These are phyloP conservation scores for Megacollybia platyphylla DNA, from an alignment of 1,284 basidiomycete species.

Conservation along the genomic window DNA sequence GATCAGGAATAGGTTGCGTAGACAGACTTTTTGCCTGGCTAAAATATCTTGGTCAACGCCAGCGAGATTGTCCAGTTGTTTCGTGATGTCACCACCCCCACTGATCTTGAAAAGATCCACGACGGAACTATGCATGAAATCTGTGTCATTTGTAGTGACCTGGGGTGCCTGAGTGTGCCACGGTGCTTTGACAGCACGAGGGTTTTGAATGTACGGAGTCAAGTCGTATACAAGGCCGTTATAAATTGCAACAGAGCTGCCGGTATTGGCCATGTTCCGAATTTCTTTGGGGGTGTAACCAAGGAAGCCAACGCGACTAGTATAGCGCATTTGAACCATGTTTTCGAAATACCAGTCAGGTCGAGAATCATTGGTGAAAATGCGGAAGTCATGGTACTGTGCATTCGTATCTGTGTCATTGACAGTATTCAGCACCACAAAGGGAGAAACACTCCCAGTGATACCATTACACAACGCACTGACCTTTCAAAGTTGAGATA, in stretches of 20 bases:
- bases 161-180: slow-evolving; percentile 46
- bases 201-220: slow-evolving; percentile 62
- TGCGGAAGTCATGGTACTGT: slow-evolving; percentile 95
- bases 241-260: slow-evolving; percentile 69
- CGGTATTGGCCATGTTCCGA: slow-evolving; percentile 54
- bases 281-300: slow-evolving; percentile 80
- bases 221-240: slow-evolving; percentile 83
- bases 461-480: slow-evolving; percentile 88
- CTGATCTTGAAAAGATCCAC: slow-evolving; percentile 76
- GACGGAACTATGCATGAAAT: slow-evolving; percentile 70
- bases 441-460: slow-evolving; percentile 72
- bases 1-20: slow-evolving; percentile 87
- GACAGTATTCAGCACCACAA: slow-evolving; percentile 65
- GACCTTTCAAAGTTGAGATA: slow-evolving; percentile 38
- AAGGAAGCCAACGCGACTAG: slow-evolving; percentile 79
- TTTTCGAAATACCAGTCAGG: slow-evolving; percentile 97
- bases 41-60: slow-evolving; percentile 55
- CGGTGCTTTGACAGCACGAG: slow-evolving; percentile 48
- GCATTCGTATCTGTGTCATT: slow-evolving; percentile 77
- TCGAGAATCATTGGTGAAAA: slow-evolving; percentile 74
- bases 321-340: slow-evolving; percentile 86
- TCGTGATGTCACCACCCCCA: slow-evolving; percentile 81
- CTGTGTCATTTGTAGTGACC: slow-evolving; percentile 30
- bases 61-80: slow-evolving; percentile 54
- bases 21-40: slow-evolving; percentile 71